phyloP scores from a whole-genome alignment of 1,284 basidiomycete genomes.

The Moesziomyces antarcticus region DNA sequence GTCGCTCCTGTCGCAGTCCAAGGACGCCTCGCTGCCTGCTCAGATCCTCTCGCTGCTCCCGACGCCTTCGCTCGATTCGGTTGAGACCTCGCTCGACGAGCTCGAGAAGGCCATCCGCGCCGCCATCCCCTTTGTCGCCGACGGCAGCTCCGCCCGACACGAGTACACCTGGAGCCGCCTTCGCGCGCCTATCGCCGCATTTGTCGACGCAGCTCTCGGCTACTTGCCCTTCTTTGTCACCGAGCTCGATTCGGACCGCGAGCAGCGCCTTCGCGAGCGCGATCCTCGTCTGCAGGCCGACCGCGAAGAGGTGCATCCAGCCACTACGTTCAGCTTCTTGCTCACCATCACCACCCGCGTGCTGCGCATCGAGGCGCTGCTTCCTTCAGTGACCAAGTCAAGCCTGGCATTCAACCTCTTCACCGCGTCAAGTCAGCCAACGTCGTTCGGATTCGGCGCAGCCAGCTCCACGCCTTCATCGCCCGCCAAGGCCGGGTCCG shows the following conservation, averaged over 20 bases:
- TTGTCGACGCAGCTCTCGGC: conserved; percentile 47
- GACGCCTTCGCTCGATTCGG: conserved; percentile 54
- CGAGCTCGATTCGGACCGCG: conserved; percentile 44
- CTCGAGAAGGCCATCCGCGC: conserved; percentile 47
- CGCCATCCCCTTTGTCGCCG: conserved; percentile 45
- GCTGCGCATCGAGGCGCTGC: conserved; percentile 48
- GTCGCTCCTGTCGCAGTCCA: conserved; percentile 46
- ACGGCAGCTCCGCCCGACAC: conserved; percentile 37
- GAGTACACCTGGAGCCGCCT: conserved; percentile 61
- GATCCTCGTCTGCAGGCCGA: conserved; percentile 35
- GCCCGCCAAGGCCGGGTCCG: conserved; percentile 6
- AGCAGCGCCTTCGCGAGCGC: conserved; percentile 26
- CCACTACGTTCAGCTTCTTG: conserved; percentile 59
- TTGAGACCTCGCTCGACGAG: conserved; percentile 53
- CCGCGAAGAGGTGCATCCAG: conserved; percentile 51
- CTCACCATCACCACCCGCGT: conserved; percentile 53
- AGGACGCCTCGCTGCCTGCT: conserved; percentile 45
- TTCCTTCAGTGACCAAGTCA: conserved; percentile 49
- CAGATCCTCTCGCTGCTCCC: conserved; percentile 61
- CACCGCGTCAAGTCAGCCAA: conserved; percentile 22
- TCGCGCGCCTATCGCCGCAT: conserved; percentile 51
- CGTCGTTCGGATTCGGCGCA: conserved; percentile 26
- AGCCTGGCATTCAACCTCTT: conserved; percentile 47
- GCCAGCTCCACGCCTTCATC: not conserved
- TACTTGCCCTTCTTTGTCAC: conserved; percentile 58